phyloP scores from a whole-genome alignment of 2,329 filamentous ascomycete genomes.

The Ophiostoma sp. region DNA sequence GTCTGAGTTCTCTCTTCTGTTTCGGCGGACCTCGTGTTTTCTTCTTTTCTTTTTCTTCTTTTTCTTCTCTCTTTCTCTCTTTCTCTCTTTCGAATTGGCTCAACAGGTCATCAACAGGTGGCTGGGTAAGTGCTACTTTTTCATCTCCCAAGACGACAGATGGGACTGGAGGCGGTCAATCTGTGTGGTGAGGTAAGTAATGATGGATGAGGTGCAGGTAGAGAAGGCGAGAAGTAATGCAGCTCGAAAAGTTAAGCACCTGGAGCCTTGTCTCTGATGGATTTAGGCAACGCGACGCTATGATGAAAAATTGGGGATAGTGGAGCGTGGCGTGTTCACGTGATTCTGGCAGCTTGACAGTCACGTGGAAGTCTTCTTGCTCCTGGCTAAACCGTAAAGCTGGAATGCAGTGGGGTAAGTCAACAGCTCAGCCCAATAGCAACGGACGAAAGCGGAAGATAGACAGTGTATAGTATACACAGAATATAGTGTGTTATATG shows the following conservation, averaged over 20 bases:
- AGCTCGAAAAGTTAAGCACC: background rate
- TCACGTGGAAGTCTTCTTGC: background rate
- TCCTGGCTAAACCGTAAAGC: background rate
- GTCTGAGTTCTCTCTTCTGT: background rate
- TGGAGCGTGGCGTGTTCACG: background rate
- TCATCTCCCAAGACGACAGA: conserved; percentile 7
- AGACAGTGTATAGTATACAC: background rate
- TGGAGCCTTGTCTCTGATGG: background rate
- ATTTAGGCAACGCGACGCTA: conserved; percentile 17
- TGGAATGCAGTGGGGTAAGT: conserved; percentile 3
- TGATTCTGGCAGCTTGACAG: background rate
- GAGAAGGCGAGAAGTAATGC: background rate
- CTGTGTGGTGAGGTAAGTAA: background rate
- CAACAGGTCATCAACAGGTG: background rate
- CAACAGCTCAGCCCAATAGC: background rate
- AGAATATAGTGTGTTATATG: background rate
- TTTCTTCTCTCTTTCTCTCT: background rate
- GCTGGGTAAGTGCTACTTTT: conserved; percentile 11
- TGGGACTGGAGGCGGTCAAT: background rate
- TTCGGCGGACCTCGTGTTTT: conserved; percentile 9
- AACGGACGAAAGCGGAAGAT: background rate
- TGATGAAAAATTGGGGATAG: conserved; percentile 18
- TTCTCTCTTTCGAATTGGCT: background rate
- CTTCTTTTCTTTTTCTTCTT: background rate
- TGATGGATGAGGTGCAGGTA: background rate